phyloP scores from a whole-genome alignment of 331 rosid species.

The Erythrophleum ivorense region DNA sequence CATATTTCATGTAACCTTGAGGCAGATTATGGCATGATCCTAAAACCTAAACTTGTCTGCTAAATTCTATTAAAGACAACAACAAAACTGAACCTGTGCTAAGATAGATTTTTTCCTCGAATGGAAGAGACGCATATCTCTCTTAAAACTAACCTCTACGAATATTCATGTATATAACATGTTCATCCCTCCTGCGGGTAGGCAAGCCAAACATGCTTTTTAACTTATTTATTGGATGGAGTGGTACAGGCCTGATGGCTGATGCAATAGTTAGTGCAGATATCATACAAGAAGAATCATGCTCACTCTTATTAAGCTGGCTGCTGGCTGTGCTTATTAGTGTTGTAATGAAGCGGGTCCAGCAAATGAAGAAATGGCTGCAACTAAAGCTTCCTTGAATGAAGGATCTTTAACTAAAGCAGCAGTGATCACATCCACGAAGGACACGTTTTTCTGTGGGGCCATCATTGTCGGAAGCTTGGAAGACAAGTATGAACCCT shows the following conservation, averaged over 20 bases:
- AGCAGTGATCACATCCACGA: constrained; percentile 47
- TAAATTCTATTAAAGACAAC: neutral
- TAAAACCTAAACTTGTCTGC: constrained; percentile 4
- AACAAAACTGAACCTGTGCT: neutral
- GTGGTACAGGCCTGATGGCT: neutral
- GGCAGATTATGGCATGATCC: constrained; percentile 12
- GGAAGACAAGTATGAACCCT: constrained; percentile 15
- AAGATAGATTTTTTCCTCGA: neutral
- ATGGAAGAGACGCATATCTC: neutral
- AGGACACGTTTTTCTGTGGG: constrained; percentile 36
- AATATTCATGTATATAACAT: too few species aligned
- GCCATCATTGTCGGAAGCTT: constrained; percentile 27
- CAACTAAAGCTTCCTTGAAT: constrained; percentile 44
- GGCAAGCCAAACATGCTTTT: neutral
- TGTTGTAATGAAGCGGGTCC: constrained; percentile 15
- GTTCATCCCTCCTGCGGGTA: neutral
- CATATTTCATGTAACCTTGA: neutral
- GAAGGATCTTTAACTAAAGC: constrained; percentile 48
- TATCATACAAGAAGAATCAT: neutral
- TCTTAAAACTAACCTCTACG: neutral
- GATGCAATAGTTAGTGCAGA: neutral
- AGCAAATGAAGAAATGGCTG: constrained; percentile 47
- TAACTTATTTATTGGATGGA: too few species aligned
- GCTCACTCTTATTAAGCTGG: neutral
- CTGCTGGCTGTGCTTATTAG: neutral